A percentile compares a stretch with the other conserved stretches of the same genome.
These are phyloP conservation scores for Coccomyxa sp. DNA, from an alignment of 139 green algal species.

Conservation along the genomic window DNA sequence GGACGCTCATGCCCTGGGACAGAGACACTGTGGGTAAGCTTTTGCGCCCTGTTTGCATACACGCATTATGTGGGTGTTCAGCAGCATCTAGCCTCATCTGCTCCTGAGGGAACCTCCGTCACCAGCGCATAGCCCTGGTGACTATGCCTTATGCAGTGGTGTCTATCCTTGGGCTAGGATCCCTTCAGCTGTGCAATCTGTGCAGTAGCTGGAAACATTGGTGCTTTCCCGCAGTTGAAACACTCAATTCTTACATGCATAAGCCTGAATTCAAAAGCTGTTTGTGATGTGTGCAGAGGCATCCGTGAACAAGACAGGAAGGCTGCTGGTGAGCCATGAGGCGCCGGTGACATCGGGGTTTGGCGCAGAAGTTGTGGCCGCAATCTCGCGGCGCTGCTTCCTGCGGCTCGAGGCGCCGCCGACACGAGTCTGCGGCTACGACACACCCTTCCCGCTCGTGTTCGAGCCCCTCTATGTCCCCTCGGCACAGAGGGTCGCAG, in stretches of 20 bases:
- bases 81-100: not conserved
- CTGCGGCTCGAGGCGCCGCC: slow-evolving; percentile 69
- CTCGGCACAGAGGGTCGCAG: slow-evolving; percentile 42
- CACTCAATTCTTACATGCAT: no score
- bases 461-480: slow-evolving; percentile 77
- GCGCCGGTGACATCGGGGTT: slow-evolving; percentile 82
- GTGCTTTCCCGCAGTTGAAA: no score
- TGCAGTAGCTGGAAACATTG: no score
- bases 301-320: slow-evolving; percentile 61
- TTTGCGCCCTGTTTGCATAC: not conserved
- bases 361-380: slow-evolving; percentile 77
- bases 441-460: slow-evolving; percentile 90
- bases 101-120: no score
- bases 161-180: no score
- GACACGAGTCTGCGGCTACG: slow-evolving; percentile 69
- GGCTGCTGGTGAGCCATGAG: slow-evolving; percentile 86
- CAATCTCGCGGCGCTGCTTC: slow-evolving; percentile 65
- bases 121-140: not conserved
- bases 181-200: no score
- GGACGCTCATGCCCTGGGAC: slow-evolving; percentile 84
- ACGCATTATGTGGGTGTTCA: not conserved
- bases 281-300: slow-evolving; percentile 22
- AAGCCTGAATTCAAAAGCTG: no score
- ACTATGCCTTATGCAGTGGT: not conserved
- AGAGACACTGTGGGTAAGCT: slow-evolving; percentile 20